These are phyloP conservation scores for Beverwykella pulmonaria DNA, from an alignment of 495 filamentous ascomycete genomes.

Conservation along the genomic window DNA sequence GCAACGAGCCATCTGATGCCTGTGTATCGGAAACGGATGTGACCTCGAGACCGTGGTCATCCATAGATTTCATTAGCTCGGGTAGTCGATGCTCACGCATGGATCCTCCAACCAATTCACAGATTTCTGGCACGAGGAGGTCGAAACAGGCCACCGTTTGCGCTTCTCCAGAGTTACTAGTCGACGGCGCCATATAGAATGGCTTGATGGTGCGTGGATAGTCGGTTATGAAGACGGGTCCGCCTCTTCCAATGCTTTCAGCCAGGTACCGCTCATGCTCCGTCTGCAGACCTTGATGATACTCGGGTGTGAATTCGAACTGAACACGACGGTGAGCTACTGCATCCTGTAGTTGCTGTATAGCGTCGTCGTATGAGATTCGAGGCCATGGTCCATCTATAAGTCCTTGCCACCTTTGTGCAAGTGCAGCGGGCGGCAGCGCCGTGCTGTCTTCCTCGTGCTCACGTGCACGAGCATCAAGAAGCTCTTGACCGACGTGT, in stretches of 20 bases:
- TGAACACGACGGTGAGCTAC: conserved; percentile 50
- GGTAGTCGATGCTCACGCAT: conserved; percentile 86
- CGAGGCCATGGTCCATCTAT: conserved; percentile 69
- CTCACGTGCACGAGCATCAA: conserved; percentile 48
- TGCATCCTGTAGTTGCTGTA: conserved; percentile 66
- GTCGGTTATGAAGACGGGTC: conserved; percentile 88
- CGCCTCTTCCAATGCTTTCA: conserved; percentile 63
- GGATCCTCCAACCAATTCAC: conserved; percentile 90
- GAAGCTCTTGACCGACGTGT: conserved; percentile 64
- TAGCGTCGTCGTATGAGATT: conserved; percentile 81
- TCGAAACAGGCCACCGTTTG: conserved; percentile 91
- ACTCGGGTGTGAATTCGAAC: conserved; percentile 69
- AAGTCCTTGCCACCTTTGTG: conserved; percentile 71
- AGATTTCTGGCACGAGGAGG: conserved; percentile 83
- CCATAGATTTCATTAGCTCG: conserved; percentile 74
- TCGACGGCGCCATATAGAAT: conserved; percentile 88
- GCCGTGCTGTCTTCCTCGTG: conserved; percentile 46
- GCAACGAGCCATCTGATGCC: conserved; percentile 50
- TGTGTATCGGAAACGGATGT: neutral
- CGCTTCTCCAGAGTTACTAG: conserved; percentile 33
- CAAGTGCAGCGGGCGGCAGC: conserved; percentile 52
- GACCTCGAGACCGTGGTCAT: conserved; percentile 56
- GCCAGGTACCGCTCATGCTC: conserved; percentile 95
- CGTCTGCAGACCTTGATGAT: conserved; percentile 77
- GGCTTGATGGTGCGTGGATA: conserved; percentile 86